Base-by-base conservation (phyloP, 1,139 yeast genomes). In the Casaregolazyma suthepensis region DNA sequence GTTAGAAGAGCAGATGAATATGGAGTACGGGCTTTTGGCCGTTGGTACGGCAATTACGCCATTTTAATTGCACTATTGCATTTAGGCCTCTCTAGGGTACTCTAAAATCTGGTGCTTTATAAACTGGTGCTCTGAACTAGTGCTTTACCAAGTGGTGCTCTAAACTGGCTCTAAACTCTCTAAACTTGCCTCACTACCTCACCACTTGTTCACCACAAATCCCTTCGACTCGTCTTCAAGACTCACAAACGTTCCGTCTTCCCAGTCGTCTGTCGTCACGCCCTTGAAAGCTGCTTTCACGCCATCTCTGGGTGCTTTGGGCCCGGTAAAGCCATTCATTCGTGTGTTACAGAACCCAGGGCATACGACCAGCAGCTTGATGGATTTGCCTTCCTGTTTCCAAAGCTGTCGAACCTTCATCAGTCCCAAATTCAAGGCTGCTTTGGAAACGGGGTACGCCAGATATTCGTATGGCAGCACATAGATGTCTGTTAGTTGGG, bases 341-440 rank as follows among this genome's bases (percentile, higher is more conserved):
- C 20, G 37, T 20, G 53, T 50, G 19, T 26, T 26, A 29, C 49
- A 45, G 23, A 37, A 45, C 5, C 53, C 53, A 35, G 53, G 53
- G 17, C 43, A 44, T 2, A 50, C 18, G 2, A 35, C 18, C 13
- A 23, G 10, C 29, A 45, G 17, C 22, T 19, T 37, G 26, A 45
- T 29, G 7, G 15, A 5, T 35, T 35, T 15, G 1, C 22, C 22
- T 3, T 46, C 49, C 1, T 38, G 43, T 1, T n/a, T 40, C 53
- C 49, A 50, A 1, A 19, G 18, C 13, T 45, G 45, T 3, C 13
- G 15, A 17, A 23, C 42, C 3, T 9, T 13, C n/a, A 22, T 17
- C 17, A 35, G 19, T 5, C 26, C 18, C 43, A 50, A 5, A 15
- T 50, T 50, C 17, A 45, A 10, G 15, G 53, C 53, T 22, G 46